These are phyloP conservation scores for Meyerozyma guilliermondii DNA, from an alignment of 1,139 yeast species.

Conservation along the genomic window DNA sequence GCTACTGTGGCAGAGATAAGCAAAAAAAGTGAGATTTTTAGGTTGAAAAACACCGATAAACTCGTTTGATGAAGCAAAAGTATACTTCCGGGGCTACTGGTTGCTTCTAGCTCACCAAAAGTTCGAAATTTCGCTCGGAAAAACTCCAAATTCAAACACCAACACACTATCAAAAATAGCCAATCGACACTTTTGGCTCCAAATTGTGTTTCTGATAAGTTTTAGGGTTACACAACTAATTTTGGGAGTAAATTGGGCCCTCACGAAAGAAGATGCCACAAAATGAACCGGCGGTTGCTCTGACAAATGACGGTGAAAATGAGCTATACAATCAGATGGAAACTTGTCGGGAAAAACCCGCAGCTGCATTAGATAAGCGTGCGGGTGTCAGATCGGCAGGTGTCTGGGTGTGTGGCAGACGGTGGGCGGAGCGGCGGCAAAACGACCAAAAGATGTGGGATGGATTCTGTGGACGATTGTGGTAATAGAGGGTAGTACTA, in stretches of 20 bases:
- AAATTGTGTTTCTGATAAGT: no score
- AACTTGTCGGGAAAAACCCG: conserved; percentile 2
- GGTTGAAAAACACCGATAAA: neutral
- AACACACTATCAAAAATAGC: no score
- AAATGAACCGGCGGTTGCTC: neutral
- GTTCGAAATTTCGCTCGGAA: no score
- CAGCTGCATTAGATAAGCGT: conserved; percentile 1
- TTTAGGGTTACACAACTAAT: neutral
- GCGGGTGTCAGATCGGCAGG: neutral
- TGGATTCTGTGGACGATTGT: no score
- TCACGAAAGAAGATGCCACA: neutral
- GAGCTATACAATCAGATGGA: neutral
- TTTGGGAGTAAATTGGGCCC: neutral
- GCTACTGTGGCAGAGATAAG: conserved; percentile 1
- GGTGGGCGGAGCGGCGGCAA: neutral
- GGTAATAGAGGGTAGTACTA: no score
- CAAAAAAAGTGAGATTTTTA: neutral
- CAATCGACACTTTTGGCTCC: no score
- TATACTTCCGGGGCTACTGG: no score
- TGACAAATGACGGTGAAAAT: neutral
- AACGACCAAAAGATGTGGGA: no score
- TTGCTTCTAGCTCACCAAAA: no score
- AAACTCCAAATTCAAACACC: no score
- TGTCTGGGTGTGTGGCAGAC: neutral
- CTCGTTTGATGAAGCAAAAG: neutral